Evolutionary conservation across 2,329 filamentous ascomycete species (phyloP), one percentile per base, ranked within the genome.

Genomic region (Aspergillus phoenicis): DNA sequence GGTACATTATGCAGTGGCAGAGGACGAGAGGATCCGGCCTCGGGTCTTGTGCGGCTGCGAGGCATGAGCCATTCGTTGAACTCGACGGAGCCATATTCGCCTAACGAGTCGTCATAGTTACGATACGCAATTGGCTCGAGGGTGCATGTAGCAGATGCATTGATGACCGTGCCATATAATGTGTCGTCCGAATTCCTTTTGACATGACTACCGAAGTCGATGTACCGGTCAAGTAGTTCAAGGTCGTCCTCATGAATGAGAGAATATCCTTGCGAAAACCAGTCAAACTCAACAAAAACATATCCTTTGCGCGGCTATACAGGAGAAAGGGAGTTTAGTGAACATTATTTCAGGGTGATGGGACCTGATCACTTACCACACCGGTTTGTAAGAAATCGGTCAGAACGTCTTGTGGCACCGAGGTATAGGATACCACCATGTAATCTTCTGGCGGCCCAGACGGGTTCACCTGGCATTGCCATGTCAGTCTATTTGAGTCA

Each of bases 161-260:
- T 81, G 55, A 86, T 78, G 52, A 87, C 80, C 2, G 81, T 84
- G 26, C 85, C 85, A 56, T 82, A 84, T 72, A 83, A 80, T 15
- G 81, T 76, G 64, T 82, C 79, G 22, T 77, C 77, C 0, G 76
- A 72, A 43, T 77, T 74, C 36, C 77, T 74, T 70, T 85, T 86
- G 55, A 87, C 84, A 11, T 82, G 74, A 65, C 86, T 82, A 26
- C 85, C 85, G 15, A 86, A 79, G 52, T 81, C 77, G 13, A 87
- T 72, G 1, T 77, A 74, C n/a, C 85, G 80, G 70, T 86, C 83
- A 30, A 87, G 71, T 22, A 87, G 73, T 15, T 76, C 73, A 47
- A 87, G 73, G 24, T 80, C 77, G 10, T 78, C 72, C 64, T 81
- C 79, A 33, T 73, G 69, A 10, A 80, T 64, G 36, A 80, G 68